Evolutionary conservation across 1,284 basidiomycete genomes (phyloP), one percentile per base, ranked within the genome.

Genomic region (Porogramme epimiltina): DNA sequence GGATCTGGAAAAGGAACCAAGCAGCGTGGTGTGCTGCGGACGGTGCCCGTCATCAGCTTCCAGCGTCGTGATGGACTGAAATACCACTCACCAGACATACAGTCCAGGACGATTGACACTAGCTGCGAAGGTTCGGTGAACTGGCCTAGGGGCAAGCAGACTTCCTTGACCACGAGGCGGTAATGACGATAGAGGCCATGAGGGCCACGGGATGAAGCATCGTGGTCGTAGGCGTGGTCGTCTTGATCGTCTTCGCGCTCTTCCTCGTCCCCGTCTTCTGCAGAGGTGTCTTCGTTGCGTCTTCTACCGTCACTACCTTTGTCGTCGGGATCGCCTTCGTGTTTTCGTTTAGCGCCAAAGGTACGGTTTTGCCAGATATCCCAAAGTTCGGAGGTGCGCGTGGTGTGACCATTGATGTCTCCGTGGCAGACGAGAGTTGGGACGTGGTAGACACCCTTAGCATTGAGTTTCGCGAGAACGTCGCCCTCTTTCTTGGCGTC

Each of bases 371-470:
- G n/a, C n/a, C n/a, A n/a, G n/a, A n/a, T n/a, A 9, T 13, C n/a
- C 34, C 34, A 37, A 18, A 37, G n/a, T 6, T 37, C 34, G n/a
- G 10, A 16, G 5, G 34, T 37, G 6, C 8, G 34, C 2, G 56
- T 54, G 6, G 18, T 37, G 18, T 58, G 56, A 16, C 34, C 38
- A 3, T 15, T 31, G 24, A 58, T 46, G n/a, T 58, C 54, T 9
- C 53, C 56, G 16, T 58, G 52, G 19, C 54, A 58, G 19, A 49
- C 22, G 3, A 55, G 40, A 3, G 53, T 55, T 4, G 56, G 56
- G 13, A 53, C 49, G 19, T 55, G 9, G 15, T 10, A 10, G 11
- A 56, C 50, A 1, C 28, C 20, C 16, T 23, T 33, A 9, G 34
- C 9, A 26, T 59, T 54, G 13, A 59, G 37, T n/a, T 36, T 3